These are phyloP conservation scores for Phanerodontia chrysosporium DNA, from an alignment of 768 basidiomycete genomes.

Conservation along the genomic window DNA sequence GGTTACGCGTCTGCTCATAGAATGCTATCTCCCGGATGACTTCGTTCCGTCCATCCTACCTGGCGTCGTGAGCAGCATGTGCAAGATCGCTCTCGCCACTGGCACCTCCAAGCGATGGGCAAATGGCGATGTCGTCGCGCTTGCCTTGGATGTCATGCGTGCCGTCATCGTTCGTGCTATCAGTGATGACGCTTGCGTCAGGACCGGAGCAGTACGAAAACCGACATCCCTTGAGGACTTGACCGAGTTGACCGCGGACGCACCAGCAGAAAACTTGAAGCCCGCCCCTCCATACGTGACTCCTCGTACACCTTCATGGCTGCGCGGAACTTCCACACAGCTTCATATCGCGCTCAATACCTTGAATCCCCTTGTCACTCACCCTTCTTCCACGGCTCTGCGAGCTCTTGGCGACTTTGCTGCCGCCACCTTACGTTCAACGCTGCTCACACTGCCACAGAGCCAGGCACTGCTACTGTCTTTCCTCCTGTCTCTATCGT, in stretches of 20 bases:
- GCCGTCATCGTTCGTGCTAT: constrained; percentile 51
- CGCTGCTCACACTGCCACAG: constrained; percentile 61
- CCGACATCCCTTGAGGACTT: constrained; percentile 66
- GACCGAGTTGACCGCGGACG: constrained; percentile 26
- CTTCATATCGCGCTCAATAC: constrained; percentile 79
- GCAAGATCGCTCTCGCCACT: constrained; percentile 60
- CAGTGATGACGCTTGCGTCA: constrained; percentile 62
- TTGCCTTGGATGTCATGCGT: constrained; percentile 55
- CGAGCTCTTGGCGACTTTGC: constrained; percentile 55
- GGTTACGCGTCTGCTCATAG: constrained; percentile 49
- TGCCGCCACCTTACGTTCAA: constrained; percentile 44
- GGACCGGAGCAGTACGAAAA: constrained; percentile 52
- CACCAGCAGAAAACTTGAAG: not conserved
- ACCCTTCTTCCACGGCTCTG: constrained; percentile 67
- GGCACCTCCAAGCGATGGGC: constrained; percentile 61
- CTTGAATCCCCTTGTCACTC: constrained; percentile 64
- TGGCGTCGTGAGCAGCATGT: constrained; percentile 75
- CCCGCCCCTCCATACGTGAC: constrained; percentile 37
- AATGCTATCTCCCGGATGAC: constrained; percentile 43
- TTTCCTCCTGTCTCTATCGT: constrained; percentile 70
- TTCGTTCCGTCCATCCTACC: constrained; percentile 72
- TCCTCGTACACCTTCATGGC: constrained; percentile 70
- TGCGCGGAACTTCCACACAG: constrained; percentile 77
- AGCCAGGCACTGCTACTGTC: constrained; percentile 65
- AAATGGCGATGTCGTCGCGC: constrained; percentile 62